Base-by-base conservation (phyloP, 768 basidiomycete genomes). In the Amanita exitialis region DNA sequence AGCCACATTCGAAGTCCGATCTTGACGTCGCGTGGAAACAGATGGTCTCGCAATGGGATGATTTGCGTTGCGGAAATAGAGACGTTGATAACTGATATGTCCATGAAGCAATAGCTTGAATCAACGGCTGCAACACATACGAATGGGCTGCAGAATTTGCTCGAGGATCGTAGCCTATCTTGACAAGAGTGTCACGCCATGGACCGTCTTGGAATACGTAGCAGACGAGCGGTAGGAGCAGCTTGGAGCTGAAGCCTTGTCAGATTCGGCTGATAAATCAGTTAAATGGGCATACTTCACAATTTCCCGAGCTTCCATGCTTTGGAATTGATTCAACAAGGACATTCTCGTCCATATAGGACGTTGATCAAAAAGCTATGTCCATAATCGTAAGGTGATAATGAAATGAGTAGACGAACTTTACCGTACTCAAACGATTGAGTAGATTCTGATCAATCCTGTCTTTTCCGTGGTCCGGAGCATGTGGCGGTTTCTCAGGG, bases 121-220 rank as follows among this genome's bases (percentile, higher is more conserved):
- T 16, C 41, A 44, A 30, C 35, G 27, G n/a, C 5, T 7, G 42
- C 10, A 42, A 21, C 23, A 71, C 87, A 56, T 56, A 94, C 94
- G 92, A 79, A 56, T 89, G 75, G 16, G 90, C 83, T 44, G 73
- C 68, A 2, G 75, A 73, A 54, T 89, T 77, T 58, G 76, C 77
- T 36, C 94, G 75, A 7, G 96, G 96, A 61, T 99, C 96, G 60
- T 93, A 98, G 10, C 84, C 82, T 52, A 92, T 85, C 41, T 81
- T 80, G 32, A 97, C 76, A 45, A 93, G 75, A 12, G 88, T 87
- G 58, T 97, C 94, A 36, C 91, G 76, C 84, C 88, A 98, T 2
- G 94, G 93, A 0, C 96, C 96, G 57, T 96, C 94, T 57, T 84
- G 79, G 61, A 97, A 94, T 7, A 88, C 85, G 60, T 94, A 99